Evolutionary conservation across 768 basidiomycete species (phyloP).

Genomic region (Podaxis sp.): DNA sequence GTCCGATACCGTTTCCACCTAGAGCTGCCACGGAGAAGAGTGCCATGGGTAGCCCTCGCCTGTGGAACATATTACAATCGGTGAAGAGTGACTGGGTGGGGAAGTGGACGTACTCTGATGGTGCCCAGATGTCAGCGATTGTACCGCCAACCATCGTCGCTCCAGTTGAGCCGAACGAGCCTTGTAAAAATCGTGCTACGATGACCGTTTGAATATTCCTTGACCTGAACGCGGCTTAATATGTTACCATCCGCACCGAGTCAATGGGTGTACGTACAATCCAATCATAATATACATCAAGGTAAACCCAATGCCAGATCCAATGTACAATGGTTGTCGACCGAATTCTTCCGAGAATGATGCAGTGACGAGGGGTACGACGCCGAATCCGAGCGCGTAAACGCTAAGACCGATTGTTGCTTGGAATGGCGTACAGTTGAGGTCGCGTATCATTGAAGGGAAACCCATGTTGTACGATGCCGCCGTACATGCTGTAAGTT

Average conservation of each 20-base stretch:
- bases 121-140: slow-evolving; percentile 68
- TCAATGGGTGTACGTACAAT: slow-evolving; percentile 28
- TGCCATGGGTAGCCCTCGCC: slow-evolving; percentile 78
- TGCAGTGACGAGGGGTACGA: slow-evolving; percentile 62
- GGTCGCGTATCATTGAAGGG: slow-evolving; percentile 51
- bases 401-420: slow-evolving; percentile 48
- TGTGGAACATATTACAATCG: slow-evolving; percentile 21
- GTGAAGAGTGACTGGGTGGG: neutral
- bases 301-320: slow-evolving; percentile 45
- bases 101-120: slow-evolving; percentile 46
- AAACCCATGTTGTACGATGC: slow-evolving; percentile 56
- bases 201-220: slow-evolving; percentile 62
- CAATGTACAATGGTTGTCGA: slow-evolving; percentile 54
- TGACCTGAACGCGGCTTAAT: slow-evolving; percentile 25
- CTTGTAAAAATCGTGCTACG: slow-evolving; percentile 61
- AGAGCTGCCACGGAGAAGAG: slow-evolving; percentile 59
- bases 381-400: slow-evolving; percentile 57
- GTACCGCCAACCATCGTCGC: slow-evolving; percentile 75
- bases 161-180: slow-evolving; percentile 66
- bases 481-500: slow-evolving; percentile 40
- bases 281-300: slow-evolving; percentile 50
- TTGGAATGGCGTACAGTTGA: slow-evolving; percentile 39
- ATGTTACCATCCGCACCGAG: neutral
- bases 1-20: slow-evolving; percentile 23
- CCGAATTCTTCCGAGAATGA: slow-evolving; percentile 73